phyloP scores from a whole-genome alignment of 148 eudicot species.

The Polygonum maritimum region DNA sequence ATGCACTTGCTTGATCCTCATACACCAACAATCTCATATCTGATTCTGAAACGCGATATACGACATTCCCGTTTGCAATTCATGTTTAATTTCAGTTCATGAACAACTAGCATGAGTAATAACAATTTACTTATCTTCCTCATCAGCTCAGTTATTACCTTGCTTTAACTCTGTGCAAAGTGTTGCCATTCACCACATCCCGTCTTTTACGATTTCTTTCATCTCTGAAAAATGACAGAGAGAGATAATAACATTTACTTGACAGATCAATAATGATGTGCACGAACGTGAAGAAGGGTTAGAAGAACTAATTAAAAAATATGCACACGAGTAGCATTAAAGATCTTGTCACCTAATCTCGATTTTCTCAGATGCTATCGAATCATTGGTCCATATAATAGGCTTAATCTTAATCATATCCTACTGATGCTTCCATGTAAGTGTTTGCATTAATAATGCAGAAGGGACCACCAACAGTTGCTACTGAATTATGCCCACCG shows the following conservation, averaged over 20 bases:
- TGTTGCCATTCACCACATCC: neutral
- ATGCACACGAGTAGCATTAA: neutral
- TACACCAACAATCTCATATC: neutral
- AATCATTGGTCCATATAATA: neutral
- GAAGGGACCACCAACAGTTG: neutral
- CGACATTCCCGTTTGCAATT: neutral
- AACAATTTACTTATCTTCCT: neutral
- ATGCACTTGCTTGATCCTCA: no score
- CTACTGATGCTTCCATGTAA: constrained; percentile 7
- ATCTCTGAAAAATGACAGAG: neutral
- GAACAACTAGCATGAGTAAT: neutral
- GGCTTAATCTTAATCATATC: neutral
- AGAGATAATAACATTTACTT: neutral
- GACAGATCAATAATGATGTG: neutral
- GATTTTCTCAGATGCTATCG: neutral
- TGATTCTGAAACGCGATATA: neutral
- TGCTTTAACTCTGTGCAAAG: neutral
- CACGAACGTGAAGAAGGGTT: neutral
- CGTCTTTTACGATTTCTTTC: neutral
- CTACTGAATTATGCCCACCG: neutral
- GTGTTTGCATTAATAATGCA: neutral
- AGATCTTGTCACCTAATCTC: constrained; percentile 4
- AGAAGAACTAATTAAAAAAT: neutral
- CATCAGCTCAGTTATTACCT: neutral
- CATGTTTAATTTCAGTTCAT: neutral